Base-by-base conservation (phyloP, 768 basidiomycete species). In the Daedalea quercina region DNA sequence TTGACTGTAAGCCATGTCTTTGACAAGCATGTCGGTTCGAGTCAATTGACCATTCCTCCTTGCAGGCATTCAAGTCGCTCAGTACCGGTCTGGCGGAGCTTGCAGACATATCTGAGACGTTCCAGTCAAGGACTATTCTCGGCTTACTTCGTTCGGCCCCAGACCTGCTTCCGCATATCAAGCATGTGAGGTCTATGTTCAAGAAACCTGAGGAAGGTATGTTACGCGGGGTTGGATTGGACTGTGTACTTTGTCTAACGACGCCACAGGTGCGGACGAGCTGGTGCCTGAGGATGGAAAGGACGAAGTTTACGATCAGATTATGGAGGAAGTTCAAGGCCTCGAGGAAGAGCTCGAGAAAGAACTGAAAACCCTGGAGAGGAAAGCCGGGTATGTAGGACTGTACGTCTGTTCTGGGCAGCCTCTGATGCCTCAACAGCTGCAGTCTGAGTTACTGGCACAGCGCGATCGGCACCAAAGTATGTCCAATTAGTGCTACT, bases 251-350 rank as follows among this genome's bases (percentile, higher is more conserved):
- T 13, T 49, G 9, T 26, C 28, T 35, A 9, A 15, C n/a, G 12
- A 12, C 26, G 31, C 9, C 15, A 3, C 22, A 87, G 84, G 80
- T 56, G 69, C 68, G 47, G 80, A 84, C 61, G 83, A 87, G 57
- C 76, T 98, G 1, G 70, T 90, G 17, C 96, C 96, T 1, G 76
- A 78, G 49, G 75, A 80, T n/a, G 94, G 94, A 22, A 89, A 89
- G 60, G 92, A 97, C 59, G 81, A 85, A 23, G 82, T 75, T 40
- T 97, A 91, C 59, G 95, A 98, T 65, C 76, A 72, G 15, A 78
- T 94, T 40, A 79, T 82, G 66, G 69, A 73, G 25, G 87, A 88
- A 60, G 93, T 96, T 35, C 63, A 67, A 2, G 75, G 70, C 1
- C 67, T 94, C 44, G 94, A 97, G 69, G 70, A 74, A 37, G 77